phyloP scores from a whole-genome alignment of 2,329 filamentous ascomycete genomes.

The Zopfia rhizophila region DNA sequence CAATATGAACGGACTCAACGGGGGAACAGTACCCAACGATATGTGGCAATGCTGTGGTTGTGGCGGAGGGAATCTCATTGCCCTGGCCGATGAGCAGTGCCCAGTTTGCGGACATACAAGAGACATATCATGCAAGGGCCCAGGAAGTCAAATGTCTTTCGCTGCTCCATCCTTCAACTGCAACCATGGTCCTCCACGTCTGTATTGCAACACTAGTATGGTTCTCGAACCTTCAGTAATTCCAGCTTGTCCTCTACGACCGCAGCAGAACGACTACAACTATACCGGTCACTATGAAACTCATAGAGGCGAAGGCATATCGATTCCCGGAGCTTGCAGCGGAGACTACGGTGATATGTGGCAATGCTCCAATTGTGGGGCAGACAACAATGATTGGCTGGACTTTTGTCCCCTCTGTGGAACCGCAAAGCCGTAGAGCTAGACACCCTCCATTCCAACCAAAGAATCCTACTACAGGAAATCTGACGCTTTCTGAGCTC shows the following conservation, averaged over 20 bases:
- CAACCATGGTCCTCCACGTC: no score
- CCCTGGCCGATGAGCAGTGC: conserved; percentile 1
- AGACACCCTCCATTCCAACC: no score
- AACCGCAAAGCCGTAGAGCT: no score
- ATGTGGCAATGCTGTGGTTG: conserved; percentile 1
- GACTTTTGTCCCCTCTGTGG: conserved; percentile 19
- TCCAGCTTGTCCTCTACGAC: no score
- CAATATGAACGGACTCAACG: no score
- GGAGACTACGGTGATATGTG: conserved; percentile 22
- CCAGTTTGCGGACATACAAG: conserved; percentile 11
- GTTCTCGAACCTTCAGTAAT: not conserved
- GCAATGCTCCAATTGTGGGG: conserved; percentile 22
- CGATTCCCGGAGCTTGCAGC: not conserved
- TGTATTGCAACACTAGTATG: conserved; percentile 1
- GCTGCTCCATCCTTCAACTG: no score
- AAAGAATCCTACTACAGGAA: no score
- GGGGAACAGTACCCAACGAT: not conserved
- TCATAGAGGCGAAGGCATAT: not conserved
- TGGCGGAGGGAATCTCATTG: conserved; percentile 15
- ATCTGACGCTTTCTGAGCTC: no score
- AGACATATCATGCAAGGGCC: conserved; percentile 7
- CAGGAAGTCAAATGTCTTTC: not conserved
- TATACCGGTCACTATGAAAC: no score
- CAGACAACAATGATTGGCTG: conserved; percentile 12
- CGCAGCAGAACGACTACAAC: no score